Base-by-base conservation (phyloP, 179 eudicot genomes). In the Camellia oleifera region DNA sequence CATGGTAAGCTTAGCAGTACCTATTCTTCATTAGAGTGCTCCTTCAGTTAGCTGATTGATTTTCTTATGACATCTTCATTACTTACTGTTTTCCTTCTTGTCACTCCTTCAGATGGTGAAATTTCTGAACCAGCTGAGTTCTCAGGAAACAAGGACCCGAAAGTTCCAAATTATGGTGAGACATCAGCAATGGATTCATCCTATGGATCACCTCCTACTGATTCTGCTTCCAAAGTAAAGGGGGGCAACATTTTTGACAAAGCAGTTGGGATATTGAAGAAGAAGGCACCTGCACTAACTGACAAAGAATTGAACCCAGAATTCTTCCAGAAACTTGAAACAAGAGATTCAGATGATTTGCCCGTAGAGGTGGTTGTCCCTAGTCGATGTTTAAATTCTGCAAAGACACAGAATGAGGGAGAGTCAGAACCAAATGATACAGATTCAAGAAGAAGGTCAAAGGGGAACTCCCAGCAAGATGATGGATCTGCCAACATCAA, bases 331-430 rank as follows among this genome's bases (percentile, higher is more conserved):
- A 95, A 91, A 84, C 93, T 92, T 78, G 97, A 92, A 77, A 89
- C 85, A 81, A 91, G 94, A 81, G 91, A 86, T 64, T 72, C 93
- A 40, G 93, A 78, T 84, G 98, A 91, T 83, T 75, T 92, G 82
- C 89, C 97, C 77, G 97, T 96, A 53, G 99, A 96, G 88, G 98
- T 96, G 58, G 86, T 96, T 80, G 94, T 96, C 46, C 91, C 98
- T 69, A 94, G 95, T 56, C 84, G 92, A 74, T 85, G 85, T 76
- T 85, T 80, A 23, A 88, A 88, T 84, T 72, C 88, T 63, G 85
- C 90, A 57, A 88, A 84, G 75, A 71, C 86, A 65, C 86, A 78
- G 48, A 86, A 70, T 54, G 90, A 84, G 70, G 91, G 77, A 66
- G 88, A 82, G 82, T 26, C 83, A 69, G 89, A 84, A 78, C 82